Evolutionary conservation across 805 yeast genomes (phyloP).

Genomic region (Metschnikowia lochheadii): DNA sequence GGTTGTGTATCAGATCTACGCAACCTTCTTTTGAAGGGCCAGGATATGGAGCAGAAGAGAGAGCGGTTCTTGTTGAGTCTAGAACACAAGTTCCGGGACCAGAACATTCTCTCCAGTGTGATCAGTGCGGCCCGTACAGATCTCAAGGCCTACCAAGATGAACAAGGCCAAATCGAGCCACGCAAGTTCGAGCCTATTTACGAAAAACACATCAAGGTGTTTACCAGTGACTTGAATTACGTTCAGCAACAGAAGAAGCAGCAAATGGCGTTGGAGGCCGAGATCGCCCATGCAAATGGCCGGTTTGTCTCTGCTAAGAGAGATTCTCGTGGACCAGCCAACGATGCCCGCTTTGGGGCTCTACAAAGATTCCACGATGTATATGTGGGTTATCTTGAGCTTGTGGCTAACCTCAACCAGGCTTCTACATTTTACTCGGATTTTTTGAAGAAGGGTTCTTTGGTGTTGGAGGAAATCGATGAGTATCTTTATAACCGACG

Average conservation of each 20-base stretch:
- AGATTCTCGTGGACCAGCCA: conserved; percentile 17
- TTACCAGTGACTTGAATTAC: conserved; percentile 46
- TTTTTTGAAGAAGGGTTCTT: conserved; percentile 45
- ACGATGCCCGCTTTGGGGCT: conserved; percentile 42
- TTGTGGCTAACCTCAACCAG: conserved; percentile 56
- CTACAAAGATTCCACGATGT: conserved; percentile 51
- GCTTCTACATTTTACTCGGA: conserved; percentile 71
- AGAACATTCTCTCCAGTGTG: conserved; percentile 50
- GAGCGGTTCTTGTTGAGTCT: conserved; percentile 38
- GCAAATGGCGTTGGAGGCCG: conserved; percentile 22
- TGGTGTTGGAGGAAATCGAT: conserved; percentile 46
- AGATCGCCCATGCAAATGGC: conserved; percentile 14
- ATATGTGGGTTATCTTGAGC: conserved; percentile 49
- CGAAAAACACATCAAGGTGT: conserved; percentile 42
- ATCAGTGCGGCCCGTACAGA: conserved; percentile 42
- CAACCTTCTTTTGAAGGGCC: conserved; percentile 26
- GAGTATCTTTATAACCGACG: conserved; percentile 49
- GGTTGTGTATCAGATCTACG: conserved; percentile 33
- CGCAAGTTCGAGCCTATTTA: conserved; percentile 36
- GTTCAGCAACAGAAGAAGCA: conserved; percentile 35
- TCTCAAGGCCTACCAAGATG: conserved; percentile 13
- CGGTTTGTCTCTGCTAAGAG: conserved; percentile 10
- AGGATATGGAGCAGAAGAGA: conserved; percentile 33
- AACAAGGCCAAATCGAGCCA: conserved; percentile 21
- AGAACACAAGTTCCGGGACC: conserved; percentile 42